Conservation (phyloP, 1,139 yeast genomes). For the Candida labiduridarum region DNA sequence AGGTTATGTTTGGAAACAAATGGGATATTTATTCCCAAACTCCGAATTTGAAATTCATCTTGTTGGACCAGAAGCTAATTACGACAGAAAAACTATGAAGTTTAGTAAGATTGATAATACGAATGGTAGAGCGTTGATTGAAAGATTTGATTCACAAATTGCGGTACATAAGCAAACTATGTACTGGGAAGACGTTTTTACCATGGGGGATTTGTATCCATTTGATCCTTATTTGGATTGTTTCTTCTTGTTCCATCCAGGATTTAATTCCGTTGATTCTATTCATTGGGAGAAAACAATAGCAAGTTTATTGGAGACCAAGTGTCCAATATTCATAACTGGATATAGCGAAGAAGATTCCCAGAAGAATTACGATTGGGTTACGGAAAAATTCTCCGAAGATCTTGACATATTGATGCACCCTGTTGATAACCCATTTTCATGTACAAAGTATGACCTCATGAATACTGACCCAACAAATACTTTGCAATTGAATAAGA, state of each 20-base stretch:
- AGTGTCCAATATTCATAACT: conserved; percentile 88
- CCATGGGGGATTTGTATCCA: conserved; percentile 93
- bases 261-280: conserved; percentile 83
- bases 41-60: conserved; percentile 84
- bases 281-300: conserved; percentile 81
- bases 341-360: conserved; percentile 84
- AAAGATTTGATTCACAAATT: conserved; percentile 75
- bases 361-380: conserved; percentile 70
- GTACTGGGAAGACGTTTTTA: conserved; percentile 87
- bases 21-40: conserved; percentile 83
- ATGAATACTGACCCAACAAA: conserved; percentile 91
- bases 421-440: conserved; percentile 70
- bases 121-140: conserved; percentile 63
- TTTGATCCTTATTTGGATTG: conserved; percentile 95
- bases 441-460: conserved; percentile 91
- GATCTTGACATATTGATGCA: conserved; percentile 84
- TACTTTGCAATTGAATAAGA: conserved; percentile 88
- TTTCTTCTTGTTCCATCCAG: conserved; percentile 94
- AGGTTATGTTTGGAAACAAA: conserved; percentile 93
- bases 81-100: conserved; percentile 53
- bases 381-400: conserved; percentile 59
- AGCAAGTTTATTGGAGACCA: conserved; percentile 86
- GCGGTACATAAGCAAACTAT: conserved; percentile 83
- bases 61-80: conserved; percentile 90
- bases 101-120: conserved; percentile 42